phyloP scores from a whole-genome alignment of 441 rosid genomes.

The Corymbia calophylla region DNA sequence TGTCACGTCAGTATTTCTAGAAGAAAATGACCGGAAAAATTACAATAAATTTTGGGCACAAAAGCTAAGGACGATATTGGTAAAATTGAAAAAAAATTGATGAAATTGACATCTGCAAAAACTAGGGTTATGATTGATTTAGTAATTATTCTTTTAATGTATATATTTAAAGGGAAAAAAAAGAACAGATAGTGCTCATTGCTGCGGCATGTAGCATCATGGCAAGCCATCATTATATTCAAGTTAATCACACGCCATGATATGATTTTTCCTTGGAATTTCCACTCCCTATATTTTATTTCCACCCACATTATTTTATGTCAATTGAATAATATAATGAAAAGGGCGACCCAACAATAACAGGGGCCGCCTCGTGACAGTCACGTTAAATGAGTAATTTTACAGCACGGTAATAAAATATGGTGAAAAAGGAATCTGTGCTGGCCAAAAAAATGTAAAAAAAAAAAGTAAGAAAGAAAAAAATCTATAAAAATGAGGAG shows the following conservation, averaged over 20 bases:
- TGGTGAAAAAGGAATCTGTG: too few species aligned
- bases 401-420: too few species aligned
- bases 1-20: background rate
- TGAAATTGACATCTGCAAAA: too few species aligned
- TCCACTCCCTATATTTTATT: background rate
- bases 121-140: background rate
- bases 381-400: too few species aligned
- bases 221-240: background rate
- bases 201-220: background rate
- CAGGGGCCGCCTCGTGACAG: too few species aligned
- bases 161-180: background rate
- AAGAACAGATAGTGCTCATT: background rate
- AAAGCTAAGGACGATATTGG: background rate
- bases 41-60: background rate
- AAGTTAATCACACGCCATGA: background rate
- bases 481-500: background rate
- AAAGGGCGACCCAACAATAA: too few species aligned
- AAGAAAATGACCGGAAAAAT: background rate
- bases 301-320: background rate
- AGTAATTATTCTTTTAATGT: background rate
- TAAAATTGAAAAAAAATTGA: too few species aligned
- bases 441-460: too few species aligned
- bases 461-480: too few species aligned
- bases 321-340: too few species aligned
- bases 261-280: background rate